Conservation (phyloP, 768 basidiomycete species). For the Phlebiopsis gigantea region DNA sequence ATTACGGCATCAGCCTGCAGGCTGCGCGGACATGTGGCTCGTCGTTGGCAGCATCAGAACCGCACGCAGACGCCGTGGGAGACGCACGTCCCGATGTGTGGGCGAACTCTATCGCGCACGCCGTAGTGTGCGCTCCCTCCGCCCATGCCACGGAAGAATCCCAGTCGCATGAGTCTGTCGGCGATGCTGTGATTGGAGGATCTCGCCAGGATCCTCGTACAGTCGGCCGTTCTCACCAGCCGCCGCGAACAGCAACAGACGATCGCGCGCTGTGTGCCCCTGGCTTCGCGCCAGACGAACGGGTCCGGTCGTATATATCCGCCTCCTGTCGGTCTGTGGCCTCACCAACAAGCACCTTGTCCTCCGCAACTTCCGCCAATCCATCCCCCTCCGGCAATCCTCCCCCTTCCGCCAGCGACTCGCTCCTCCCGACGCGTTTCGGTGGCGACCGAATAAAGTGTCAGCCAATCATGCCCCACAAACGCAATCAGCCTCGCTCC, state of each 20-base stretch:
- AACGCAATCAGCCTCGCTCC: conserved; percentile 8
- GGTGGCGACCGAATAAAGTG: background rate
- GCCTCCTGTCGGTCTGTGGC: background rate
- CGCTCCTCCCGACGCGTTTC: background rate
- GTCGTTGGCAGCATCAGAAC: background rate
- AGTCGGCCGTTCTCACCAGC: background rate
- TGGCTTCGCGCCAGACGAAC: background rate
- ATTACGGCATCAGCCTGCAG: background rate
- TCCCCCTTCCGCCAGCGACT: background rate
- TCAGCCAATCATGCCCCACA: conserved; percentile 3
- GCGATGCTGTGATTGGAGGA: background rate
- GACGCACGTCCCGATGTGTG: background rate
- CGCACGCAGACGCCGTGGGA: background rate
- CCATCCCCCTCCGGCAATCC: background rate
- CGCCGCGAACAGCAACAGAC: background rate
- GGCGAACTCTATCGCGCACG: background rate
- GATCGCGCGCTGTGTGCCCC: background rate
- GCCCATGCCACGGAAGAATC: background rate
- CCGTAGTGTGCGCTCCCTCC: background rate
- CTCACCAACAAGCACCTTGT: background rate
- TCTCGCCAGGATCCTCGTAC: background rate
- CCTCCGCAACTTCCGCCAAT: background rate
- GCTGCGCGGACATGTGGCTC: background rate
- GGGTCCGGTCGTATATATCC: background rate
- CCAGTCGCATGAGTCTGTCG: background rate